Evolutionary conservation across 805 yeast species (phyloP), one percentile per base, ranked within the genome.

Genomic region (Schwanniomyces polymorphus): DNA sequence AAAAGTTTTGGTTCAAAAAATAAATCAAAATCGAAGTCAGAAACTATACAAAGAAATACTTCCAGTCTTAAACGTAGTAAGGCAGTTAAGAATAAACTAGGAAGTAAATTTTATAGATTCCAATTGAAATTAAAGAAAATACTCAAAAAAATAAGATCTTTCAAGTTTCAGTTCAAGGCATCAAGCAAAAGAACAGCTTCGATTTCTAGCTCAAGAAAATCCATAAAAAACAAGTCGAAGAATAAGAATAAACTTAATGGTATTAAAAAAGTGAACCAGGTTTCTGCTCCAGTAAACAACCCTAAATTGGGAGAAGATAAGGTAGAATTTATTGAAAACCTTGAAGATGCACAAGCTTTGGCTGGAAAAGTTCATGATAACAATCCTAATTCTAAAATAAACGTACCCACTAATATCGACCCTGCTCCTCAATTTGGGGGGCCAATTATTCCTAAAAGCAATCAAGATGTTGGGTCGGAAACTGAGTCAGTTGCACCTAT

Each of bases 81-180:
- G 28, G 76, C 77, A 27, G 65, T 72, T n/a, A 57, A 58, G 40
- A 56, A 49, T 47, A 68, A 68, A 43, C 51, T 62, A 43, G 76
- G 77, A 5, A 48, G 74, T 21, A 29, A 53, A 41, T 28, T 60
- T 38, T 72, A 71, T 56, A 52, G 77, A 12, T 48, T 70, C 40
- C 59, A 63, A 38, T 38, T 63, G 35, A 50, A 65, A 26, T 46
- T 73, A 40, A 56, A 56, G 47, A 59, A 56, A 37, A 46, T 63
- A 33, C 38, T 63, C 8, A 53, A 58, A 16, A 61, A 55, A 43
- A 44, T 69, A 41, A 62, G 52, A 39, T 18, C 38, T 17, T 45
- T 59, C 44, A 48, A 43, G 26, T 56, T 53, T 42, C 57, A 51
- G 37, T 66, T 68, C 37, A 57, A 41, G 17, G 74, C 51, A 6